phyloP scores from a whole-genome alignment of 495 filamentous ascomycete species.

The Penicillium goetzii region DNA sequence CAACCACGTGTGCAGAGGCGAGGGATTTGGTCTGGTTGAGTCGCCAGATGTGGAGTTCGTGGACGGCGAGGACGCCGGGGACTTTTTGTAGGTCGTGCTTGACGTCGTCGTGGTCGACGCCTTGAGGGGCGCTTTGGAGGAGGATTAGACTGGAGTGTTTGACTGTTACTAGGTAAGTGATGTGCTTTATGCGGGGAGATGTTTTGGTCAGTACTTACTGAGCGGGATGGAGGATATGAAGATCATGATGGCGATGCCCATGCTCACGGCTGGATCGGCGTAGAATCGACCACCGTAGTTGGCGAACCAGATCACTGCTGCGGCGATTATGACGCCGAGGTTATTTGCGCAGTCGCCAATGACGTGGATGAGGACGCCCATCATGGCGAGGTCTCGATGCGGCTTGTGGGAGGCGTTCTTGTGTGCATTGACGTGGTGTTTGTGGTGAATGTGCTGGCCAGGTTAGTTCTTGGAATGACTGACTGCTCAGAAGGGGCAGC shows the following conservation, averaged over 20 bases:
- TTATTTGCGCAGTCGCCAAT: constrained; percentile 51
- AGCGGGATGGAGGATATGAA: constrained; percentile 45
- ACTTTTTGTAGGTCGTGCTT: constrained; percentile 63
- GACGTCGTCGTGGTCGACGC: constrained; percentile 73
- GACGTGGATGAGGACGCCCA: constrained; percentile 54
- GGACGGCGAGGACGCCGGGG: constrained; percentile 42
- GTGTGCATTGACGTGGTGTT: constrained; percentile 9
- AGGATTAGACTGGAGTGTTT: constrained; percentile 57
- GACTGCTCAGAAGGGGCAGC: background rate
- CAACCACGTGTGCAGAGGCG: constrained; percentile 47
- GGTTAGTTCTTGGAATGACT: background rate
- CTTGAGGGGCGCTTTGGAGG: constrained; percentile 77
- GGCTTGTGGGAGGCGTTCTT: background rate
- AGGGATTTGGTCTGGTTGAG: constrained; percentile 50
- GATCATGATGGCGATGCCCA: constrained; percentile 52
- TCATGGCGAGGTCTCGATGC: constrained; percentile 43
- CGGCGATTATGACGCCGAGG: constrained; percentile 49
- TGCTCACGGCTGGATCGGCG: constrained; percentile 50
- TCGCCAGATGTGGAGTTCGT: constrained; percentile 54
- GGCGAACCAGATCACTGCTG: constrained; percentile 47
- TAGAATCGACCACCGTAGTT: constrained; percentile 44
- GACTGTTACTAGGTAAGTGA: constrained; percentile 21
- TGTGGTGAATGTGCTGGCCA: constrained; percentile 17
- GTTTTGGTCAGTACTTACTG: constrained; percentile 18
- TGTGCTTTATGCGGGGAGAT: constrained; percentile 18